phyloP scores from a whole-genome alignment of 2,329 filamentous ascomycete genomes.

The Curvularia lunata region DNA sequence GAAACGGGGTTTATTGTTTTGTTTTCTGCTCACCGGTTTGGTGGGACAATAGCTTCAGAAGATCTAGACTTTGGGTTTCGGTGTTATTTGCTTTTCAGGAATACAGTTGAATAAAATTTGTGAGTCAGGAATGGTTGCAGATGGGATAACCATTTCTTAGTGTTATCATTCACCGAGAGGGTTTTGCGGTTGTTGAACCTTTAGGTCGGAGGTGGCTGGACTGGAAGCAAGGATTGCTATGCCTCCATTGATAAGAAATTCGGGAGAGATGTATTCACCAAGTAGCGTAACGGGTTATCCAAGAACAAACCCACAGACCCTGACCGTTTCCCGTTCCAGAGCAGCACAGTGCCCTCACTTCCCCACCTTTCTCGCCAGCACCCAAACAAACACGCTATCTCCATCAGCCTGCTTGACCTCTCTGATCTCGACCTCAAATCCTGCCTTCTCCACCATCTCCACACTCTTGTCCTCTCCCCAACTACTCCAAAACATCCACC shows the following conservation, averaged over 20 bases:
- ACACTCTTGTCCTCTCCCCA: conserved; percentile 47
- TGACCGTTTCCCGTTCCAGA: neutral
- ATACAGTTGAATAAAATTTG: neutral
- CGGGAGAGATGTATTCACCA: neutral
- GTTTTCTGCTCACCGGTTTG: neutral
- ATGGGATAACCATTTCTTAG: neutral
- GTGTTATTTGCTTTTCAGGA: neutral
- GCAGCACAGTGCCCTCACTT: neutral
- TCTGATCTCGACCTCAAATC: conserved; percentile 32
- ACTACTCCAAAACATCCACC: conserved; percentile 51
- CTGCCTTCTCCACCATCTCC: conserved; percentile 38
- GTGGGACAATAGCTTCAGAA: neutral
- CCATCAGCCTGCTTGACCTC: conserved; percentile 32
- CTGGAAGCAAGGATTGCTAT: neutral
- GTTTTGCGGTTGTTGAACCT: neutral
- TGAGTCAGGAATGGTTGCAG: neutral
- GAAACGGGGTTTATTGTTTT: neutral
- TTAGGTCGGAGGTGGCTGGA: neutral
- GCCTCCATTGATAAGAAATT: neutral
- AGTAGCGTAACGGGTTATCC: neutral
- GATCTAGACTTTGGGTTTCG: neutral
- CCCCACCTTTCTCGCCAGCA: conserved; percentile 29
- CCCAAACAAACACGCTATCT: conserved; percentile 40
- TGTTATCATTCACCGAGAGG: neutral
- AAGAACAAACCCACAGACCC: neutral